These are phyloP conservation scores for Xylariaceae sp. DNA, from an alignment of 2,329 filamentous ascomycete genomes.

Conservation along the genomic window DNA sequence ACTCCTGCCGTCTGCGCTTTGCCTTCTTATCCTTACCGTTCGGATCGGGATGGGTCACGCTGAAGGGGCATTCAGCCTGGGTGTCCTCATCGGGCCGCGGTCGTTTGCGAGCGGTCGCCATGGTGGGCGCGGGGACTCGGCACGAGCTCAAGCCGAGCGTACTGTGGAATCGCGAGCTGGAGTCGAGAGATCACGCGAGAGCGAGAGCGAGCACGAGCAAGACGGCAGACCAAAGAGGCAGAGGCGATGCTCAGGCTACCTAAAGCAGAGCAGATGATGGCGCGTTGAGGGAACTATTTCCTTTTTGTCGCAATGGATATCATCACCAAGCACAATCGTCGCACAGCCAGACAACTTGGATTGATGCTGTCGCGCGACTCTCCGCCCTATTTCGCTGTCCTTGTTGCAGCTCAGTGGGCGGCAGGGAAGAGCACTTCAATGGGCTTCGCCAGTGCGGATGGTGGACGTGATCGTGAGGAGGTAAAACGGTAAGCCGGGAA, in stretches of 20 bases:
- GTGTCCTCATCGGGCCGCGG: constrained; percentile 56
- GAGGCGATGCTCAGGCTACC: constrained; percentile 3
- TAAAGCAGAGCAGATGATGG: constrained; percentile 2
- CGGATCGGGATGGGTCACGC: constrained; percentile 52
- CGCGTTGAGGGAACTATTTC: constrained; percentile 5
- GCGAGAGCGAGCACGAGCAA: neutral
- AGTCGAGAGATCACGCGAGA: neutral
- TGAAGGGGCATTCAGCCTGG: constrained; percentile 63
- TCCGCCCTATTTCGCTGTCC: neutral
- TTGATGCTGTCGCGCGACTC: constrained; percentile 15
- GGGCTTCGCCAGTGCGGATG: constrained; percentile 8
- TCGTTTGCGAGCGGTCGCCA: constrained; percentile 56
- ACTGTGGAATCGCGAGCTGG: neutral
- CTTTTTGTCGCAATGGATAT: constrained; percentile 15
- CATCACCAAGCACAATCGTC: constrained; percentile 8
- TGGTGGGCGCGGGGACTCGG: constrained; percentile 28
- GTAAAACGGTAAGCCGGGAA: constrained; percentile 9
- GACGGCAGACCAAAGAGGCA: neutral
- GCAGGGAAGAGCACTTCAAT: neutral
- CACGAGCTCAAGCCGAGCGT: neutral
- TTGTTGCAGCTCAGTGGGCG: neutral
- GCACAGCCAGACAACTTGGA: constrained; percentile 7
- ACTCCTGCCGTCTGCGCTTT: constrained; percentile 52
- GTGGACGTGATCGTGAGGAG: constrained; percentile 13
- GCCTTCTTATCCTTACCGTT: constrained; percentile 57